Conservation (phyloP, 2,329 filamentous ascomycete genomes). For the Aspergillus fructus region DNA sequence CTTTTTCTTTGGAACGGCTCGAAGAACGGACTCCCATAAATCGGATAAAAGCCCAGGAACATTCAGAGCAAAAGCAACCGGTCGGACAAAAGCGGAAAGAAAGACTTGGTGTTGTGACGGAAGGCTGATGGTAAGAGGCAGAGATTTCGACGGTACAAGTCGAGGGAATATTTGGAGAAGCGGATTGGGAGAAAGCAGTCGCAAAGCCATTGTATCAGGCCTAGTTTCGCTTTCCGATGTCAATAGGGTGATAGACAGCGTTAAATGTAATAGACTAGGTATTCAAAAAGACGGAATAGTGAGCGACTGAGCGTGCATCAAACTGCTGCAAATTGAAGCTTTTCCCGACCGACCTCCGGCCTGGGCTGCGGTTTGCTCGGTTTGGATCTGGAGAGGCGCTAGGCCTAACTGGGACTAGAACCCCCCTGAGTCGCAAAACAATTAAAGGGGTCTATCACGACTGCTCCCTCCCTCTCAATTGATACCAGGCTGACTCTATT, state of each 20-base stretch:
- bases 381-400: conserved; percentile 29
- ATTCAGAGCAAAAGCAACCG: conserved; percentile 58
- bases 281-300: background rate
- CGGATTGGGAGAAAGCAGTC: conserved; percentile 21
- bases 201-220: conserved; percentile 27
- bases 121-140: conserved; percentile 15
- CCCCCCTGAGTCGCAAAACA: conserved; percentile 39
- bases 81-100: conserved; percentile 58
- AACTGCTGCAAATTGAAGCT: conserved; percentile 20
- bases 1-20: conserved; percentile 97
- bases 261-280: background rate
- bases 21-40: conserved; percentile 89
- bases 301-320: conserved; percentile 4
- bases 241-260: background rate
- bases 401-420: conserved; percentile 32
- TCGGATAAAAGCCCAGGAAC: conserved; percentile 71
- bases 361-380: conserved; percentile 17
- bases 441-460: conserved; percentile 24
- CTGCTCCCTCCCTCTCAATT: conserved; percentile 17
- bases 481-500: conserved; percentile 13
- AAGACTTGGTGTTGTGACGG: conserved; percentile 42
- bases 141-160: conserved; percentile 17
- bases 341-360: conserved; percentile 6
- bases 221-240: conserved; percentile 6
- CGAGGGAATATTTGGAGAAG: conserved; percentile 26